Conservation (phyloP, 257 asterid species). For the Nicotiana paniculata region DNA sequence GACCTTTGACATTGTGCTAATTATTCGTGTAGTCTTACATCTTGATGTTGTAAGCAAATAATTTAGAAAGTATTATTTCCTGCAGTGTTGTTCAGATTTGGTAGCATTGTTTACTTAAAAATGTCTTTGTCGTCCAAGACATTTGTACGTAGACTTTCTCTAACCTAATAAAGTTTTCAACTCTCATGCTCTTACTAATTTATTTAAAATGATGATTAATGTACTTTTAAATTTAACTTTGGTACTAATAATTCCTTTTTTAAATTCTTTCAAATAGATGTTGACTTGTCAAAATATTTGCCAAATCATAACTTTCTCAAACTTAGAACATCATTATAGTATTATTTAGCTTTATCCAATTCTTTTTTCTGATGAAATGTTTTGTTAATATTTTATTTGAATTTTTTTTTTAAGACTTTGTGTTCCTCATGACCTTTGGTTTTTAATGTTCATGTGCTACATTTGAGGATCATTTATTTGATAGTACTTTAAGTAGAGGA, state of each 20-base stretch:
- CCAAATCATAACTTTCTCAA: not conserved
- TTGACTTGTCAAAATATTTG: not conserved
- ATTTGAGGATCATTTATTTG: not conserved
- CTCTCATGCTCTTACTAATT: not conserved
- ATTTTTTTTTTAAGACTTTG: not conserved
- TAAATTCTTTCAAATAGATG: not conserved
- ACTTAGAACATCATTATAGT: not conserved
- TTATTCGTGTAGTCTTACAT: not conserved
- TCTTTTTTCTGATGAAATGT: not conserved
- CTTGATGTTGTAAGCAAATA: not conserved
- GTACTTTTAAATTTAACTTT: not conserved
- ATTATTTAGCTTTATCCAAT: not conserved
- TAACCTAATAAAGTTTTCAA: constrained; percentile 10
- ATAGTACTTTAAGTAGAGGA: not conserved
- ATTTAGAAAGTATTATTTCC: not conserved
- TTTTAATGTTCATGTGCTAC: not conserved
- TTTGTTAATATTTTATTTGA: not conserved
- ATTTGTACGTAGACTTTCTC: not conserved
- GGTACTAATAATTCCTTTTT: not conserved
- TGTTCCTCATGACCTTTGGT: not conserved
- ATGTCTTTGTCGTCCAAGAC: not conserved
- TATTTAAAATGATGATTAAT: not conserved
- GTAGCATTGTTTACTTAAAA: constrained; percentile 1
- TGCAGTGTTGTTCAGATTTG: not conserved
- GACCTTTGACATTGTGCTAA: constrained; percentile 13